These are phyloP conservation scores for Blastocystis sp. DNA, from an alignment of 352 stramenopile genomes.

Conservation along the genomic window DNA sequence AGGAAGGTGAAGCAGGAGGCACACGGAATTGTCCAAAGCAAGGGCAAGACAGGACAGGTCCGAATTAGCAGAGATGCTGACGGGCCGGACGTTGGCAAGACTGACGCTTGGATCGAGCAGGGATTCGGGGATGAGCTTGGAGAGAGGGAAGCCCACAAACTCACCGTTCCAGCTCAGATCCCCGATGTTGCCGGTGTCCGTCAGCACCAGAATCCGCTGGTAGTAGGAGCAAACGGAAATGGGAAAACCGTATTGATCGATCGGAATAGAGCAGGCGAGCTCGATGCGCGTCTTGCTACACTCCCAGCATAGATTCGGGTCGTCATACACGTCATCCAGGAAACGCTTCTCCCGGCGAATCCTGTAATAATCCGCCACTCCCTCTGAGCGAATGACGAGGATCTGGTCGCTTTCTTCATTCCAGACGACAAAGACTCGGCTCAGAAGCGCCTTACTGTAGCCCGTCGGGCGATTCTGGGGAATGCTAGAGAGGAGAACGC, in stretches of 20 bases:
- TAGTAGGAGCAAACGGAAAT: conserved; percentile 10
- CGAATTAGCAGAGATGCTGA: background rate
- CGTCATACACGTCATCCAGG: conserved; percentile 18
- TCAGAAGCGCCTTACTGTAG: conserved; percentile 64
- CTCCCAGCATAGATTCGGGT: background rate
- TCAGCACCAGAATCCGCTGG: conserved; percentile 11
- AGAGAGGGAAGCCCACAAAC: conserved; percentile 14
- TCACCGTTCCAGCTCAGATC: conserved; percentile 64
- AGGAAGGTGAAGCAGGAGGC: conserved; percentile 34
- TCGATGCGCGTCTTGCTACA: background rate
- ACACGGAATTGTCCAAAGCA: background rate
- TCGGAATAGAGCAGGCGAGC: background rate
- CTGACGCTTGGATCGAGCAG: background rate
- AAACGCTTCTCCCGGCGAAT: background rate
- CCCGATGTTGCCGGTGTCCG: conserved; percentile 21
- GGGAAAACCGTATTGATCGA: conserved; percentile 62
- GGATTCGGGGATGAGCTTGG: background rate
- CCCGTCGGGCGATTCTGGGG: conserved; percentile 28
- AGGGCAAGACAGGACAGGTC: conserved; percentile 33
- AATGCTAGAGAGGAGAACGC: background rate
- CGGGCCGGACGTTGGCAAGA: background rate
- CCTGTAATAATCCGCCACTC: conserved; percentile 38
- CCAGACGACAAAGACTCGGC: conserved; percentile 61
- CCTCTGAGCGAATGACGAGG: conserved; percentile 51
- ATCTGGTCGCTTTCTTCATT: conserved; percentile 42